Conservation (phyloP, 176 grass and related monocot species). For the Aegilops sharonensis region DNA sequence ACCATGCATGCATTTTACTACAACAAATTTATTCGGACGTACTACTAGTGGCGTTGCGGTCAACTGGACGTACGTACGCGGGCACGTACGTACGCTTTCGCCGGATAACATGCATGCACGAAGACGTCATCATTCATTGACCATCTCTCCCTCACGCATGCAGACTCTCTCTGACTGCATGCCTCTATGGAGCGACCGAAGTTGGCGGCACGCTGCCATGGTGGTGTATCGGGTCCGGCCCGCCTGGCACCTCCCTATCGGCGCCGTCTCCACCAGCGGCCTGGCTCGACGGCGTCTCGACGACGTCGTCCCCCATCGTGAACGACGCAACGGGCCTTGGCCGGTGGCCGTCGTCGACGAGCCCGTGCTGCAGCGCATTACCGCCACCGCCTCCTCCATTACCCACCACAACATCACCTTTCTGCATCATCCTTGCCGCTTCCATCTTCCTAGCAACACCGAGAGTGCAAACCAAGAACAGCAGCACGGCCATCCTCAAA, state of each 20-base stretch:
- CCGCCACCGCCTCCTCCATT: not conserved
- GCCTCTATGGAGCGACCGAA: not conserved
- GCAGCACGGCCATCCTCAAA: not conserved
- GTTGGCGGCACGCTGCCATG: not conserved
- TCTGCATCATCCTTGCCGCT: not conserved
- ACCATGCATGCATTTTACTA: not conserved
- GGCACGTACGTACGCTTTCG: not conserved
- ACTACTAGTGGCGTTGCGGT: not conserved
- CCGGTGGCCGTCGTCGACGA: constrained; percentile 3
- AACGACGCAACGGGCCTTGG: constrained; percentile 20
- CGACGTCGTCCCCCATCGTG: not conserved
- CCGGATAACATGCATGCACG: not conserved
- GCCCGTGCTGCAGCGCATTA: not conserved
- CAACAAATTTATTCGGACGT: not conserved
- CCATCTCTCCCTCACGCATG: not conserved
- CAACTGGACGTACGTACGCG: not conserved
- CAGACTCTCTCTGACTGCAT: not conserved
- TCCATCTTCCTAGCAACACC: not conserved
- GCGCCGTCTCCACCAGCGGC: not conserved
- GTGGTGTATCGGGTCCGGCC: constrained; percentile 48
- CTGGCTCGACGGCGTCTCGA: not conserved
- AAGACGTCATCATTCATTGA: not conserved
- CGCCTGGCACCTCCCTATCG: constrained; percentile 37
- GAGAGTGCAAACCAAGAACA: constrained; percentile 8
- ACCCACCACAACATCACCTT: constrained; percentile 6